Conservation (phyloP, 202 grass and related monocot species). For the Setaria viridis region DNA sequence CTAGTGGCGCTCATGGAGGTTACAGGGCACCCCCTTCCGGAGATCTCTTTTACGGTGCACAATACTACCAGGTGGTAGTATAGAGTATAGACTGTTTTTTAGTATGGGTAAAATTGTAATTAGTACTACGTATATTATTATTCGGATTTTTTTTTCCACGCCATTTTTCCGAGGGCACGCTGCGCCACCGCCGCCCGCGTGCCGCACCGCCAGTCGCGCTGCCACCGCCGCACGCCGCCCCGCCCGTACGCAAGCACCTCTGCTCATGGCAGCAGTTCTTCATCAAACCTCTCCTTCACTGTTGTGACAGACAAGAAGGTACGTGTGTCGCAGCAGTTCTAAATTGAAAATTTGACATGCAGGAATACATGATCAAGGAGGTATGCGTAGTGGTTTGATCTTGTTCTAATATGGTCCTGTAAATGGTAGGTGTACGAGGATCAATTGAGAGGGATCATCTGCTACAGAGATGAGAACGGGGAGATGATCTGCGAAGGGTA, state of each 20-base stretch:
- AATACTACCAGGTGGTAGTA: too few species aligned
- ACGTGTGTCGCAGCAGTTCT: neutral
- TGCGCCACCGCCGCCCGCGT: too few species aligned
- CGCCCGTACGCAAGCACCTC: neutral
- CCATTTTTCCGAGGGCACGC: too few species aligned
- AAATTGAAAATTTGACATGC: neutral
- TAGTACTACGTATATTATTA: too few species aligned
- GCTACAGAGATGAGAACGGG: conserved; percentile 80
- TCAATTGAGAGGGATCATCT: conserved; percentile 73
- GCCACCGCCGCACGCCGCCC: too few species aligned
- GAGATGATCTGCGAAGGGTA: conserved; percentile 91
- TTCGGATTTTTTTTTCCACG: too few species aligned
- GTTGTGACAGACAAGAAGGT: conserved; percentile 34
- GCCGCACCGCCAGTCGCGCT: too few species aligned
- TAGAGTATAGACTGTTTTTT: too few species aligned
- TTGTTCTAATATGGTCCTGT: neutral
- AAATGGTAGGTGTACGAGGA: conserved; percentile 78
- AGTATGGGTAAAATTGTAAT: too few species aligned
- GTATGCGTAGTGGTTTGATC: neutral
- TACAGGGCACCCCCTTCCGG: too few species aligned
- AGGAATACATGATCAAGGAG: conserved; percentile 9
- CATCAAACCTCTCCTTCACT: conserved; percentile 30
- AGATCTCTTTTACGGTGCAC: too few species aligned
- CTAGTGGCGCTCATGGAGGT: too few species aligned
- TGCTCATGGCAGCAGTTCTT: conserved; percentile 37